These are phyloP conservation scores for Nannochloropsis salina DNA, from an alignment of 108 stramenopile species.

Conservation along the genomic window DNA sequence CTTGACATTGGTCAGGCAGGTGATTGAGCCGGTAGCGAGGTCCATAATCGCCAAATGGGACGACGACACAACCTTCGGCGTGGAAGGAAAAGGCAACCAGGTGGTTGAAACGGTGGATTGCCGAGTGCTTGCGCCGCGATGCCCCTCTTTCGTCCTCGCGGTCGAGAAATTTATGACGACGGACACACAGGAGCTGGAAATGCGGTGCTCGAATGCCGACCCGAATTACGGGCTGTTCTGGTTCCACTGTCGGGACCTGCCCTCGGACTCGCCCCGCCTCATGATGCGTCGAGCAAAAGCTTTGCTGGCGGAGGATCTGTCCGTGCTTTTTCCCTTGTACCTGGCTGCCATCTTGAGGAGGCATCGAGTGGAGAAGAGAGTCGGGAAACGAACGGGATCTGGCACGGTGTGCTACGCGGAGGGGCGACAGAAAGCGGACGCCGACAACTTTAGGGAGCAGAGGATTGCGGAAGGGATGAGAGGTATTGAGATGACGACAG, in stretches of 20 bases:
- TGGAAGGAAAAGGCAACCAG: slow-evolving; percentile 32
- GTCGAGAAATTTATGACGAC: slow-evolving; percentile 30
- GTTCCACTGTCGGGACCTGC: slow-evolving; percentile 75
- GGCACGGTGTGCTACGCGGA: no score
- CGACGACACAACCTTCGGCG: slow-evolving; percentile 18
- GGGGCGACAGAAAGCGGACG: no score
- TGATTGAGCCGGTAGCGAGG: not conserved
- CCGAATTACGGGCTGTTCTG: slow-evolving; percentile 94
- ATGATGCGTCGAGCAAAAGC: not conserved
- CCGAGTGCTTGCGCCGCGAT: no score
- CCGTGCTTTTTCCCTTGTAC: not conserved
- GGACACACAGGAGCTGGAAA: slow-evolving; percentile 64
- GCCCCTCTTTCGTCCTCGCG: not conserved
- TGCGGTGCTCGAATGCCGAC: slow-evolving; percentile 72
- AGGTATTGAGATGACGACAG: not conserved
- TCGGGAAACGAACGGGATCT: not conserved
- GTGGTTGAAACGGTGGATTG: slow-evolving; percentile 24
- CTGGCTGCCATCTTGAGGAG: not conserved
- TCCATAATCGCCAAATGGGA: not conserved
- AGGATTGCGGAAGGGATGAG: not conserved
- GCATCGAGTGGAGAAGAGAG: not conserved
- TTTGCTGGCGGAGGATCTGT: not conserved
- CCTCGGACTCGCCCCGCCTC: slow-evolving; percentile 68
- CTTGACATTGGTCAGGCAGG: slow-evolving; percentile 57
- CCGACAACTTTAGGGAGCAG: no score